These are phyloP conservation scores for Phytophthora brassicae DNA, from an alignment of 352 stramenopile species.

Conservation along the genomic window DNA sequence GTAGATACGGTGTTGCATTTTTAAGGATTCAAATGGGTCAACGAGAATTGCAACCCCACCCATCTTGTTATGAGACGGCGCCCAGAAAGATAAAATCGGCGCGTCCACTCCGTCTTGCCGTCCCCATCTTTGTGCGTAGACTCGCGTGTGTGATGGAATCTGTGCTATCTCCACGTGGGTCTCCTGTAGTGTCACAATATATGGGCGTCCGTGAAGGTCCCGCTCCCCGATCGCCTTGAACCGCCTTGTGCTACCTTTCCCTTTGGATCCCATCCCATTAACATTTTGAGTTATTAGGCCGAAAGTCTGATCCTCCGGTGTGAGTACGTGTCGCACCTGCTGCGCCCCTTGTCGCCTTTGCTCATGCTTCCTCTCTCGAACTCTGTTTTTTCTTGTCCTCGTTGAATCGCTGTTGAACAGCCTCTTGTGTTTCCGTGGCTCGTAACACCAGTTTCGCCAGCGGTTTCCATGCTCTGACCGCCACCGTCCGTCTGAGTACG, in stretches of 20 bases:
- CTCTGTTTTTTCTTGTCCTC: no score
- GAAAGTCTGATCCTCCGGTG: constrained; percentile 3
- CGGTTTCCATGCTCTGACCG: no score
- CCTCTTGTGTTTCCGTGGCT: no score
- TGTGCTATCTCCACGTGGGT: not conserved
- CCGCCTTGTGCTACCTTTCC: not conserved
- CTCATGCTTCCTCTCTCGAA: no score
- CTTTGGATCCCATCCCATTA: not conserved
- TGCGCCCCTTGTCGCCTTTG: no score
- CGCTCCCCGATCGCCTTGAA: not conserved
- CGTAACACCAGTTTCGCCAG: no score
- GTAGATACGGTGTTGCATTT: not conserved
- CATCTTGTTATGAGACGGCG: not conserved
- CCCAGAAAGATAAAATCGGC: not conserved
- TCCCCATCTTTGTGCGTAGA: not conserved
- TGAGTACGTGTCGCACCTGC: no score
- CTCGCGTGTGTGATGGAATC: no score
- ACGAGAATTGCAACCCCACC: not conserved
- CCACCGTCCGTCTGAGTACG: no score
- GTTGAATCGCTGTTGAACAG: no score
- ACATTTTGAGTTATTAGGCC: constrained; percentile 6
- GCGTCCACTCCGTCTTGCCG: not conserved
- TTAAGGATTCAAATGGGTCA: not conserved
- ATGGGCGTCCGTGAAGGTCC: not conserved
- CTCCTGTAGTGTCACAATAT: not conserved